Conservation (phyloP, 1,284 basidiomycete species). For the Tremellales sp. region DNA sequence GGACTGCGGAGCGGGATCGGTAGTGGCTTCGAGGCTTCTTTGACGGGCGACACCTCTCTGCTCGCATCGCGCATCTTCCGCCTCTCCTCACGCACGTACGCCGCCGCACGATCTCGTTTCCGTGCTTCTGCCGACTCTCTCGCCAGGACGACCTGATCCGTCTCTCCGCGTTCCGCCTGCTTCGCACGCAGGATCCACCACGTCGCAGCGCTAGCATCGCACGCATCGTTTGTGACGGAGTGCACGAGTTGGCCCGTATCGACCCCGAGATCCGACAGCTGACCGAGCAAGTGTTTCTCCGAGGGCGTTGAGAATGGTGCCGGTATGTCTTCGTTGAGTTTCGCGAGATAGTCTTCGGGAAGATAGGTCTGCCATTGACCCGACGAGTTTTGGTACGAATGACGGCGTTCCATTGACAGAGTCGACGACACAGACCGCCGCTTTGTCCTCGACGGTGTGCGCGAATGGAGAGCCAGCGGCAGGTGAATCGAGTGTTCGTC, state of each 20-base stretch:
- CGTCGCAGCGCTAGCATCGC: slow-evolving; percentile 82
- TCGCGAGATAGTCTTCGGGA: slow-evolving; percentile 60
- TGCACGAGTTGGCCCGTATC: slow-evolving; percentile 94
- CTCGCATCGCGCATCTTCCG: slow-evolving; percentile 20
- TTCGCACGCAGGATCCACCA: slow-evolving; percentile 96
- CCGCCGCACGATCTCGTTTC: slow-evolving; percentile 27
- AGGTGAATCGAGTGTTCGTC: slow-evolving; percentile 42
- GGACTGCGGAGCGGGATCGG: slow-evolving; percentile 5
- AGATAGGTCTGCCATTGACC: slow-evolving; percentile 35
- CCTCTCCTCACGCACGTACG: slow-evolving; percentile 31
- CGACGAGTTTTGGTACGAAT: slow-evolving; percentile 39
- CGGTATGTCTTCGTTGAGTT: slow-evolving; percentile 67
- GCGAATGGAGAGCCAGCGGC: slow-evolving; percentile 53
- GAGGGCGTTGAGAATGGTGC: slow-evolving; percentile 78
- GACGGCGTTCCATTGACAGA: slow-evolving; percentile 49
- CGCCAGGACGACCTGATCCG: slow-evolving; percentile 35
- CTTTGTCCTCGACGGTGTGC: slow-evolving; percentile 91
- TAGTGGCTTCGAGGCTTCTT: slow-evolving; percentile 5
- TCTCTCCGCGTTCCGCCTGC: slow-evolving; percentile 50
- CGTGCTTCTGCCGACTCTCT: slow-evolving; percentile 24
- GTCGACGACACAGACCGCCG: slow-evolving; percentile 86
- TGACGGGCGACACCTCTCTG: slow-evolving; percentile 1
- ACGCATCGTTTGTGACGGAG: slow-evolving; percentile 85
- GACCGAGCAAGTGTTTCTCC: slow-evolving; percentile 76
- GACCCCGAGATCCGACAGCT: slow-evolving; percentile 72